Conservation (phyloP, 1,139 yeast genomes). For the Geotrichum macrosporum region DNA sequence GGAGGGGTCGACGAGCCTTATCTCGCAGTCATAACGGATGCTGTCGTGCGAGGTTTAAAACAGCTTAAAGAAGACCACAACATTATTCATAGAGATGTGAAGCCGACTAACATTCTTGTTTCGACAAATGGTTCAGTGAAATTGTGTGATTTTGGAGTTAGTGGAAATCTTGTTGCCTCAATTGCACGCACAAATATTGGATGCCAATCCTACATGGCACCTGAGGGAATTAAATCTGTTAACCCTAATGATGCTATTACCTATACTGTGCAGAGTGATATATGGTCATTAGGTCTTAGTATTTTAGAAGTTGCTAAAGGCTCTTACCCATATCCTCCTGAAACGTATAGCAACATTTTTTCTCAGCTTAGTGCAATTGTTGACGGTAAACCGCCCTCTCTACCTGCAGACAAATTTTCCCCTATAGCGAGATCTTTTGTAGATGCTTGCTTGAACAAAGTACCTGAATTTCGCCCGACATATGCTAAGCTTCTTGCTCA, state of each 20-base stretch:
- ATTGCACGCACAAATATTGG: constrained; percentile 96
- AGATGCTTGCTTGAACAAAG: constrained; percentile 69
- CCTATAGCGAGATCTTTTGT: constrained; percentile 81
- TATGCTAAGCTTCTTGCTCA: constrained; percentile 69
- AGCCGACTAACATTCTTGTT: constrained; percentile 89
- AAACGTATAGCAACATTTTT: constrained; percentile 82
- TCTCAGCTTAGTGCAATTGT: constrained; percentile 94
- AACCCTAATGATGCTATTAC: constrained; percentile 62
- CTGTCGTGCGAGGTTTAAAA: constrained; percentile 76
- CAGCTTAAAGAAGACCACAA: constrained; percentile 84
- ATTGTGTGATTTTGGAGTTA: constrained; percentile 93
- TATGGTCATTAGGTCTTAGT: constrained; percentile 92
- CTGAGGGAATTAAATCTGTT: constrained; percentile 78
- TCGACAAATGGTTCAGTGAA: constrained; percentile 78
- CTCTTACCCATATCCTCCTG: constrained; percentile 91
- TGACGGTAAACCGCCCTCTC: constrained; percentile 87
- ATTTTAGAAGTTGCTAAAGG: constrained; percentile 88
- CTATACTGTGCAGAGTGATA: constrained; percentile 90
- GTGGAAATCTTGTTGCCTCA: constrained; percentile 92
- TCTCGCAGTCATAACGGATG: constrained; percentile 74
- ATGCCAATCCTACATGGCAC: constrained; percentile 98
- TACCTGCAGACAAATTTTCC: constrained; percentile 58
- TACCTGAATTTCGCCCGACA: constrained; percentile 78
- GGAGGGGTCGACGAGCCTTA: constrained; percentile 79
- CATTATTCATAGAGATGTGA: constrained; percentile 94